Evolutionary conservation across 2,329 filamentous ascomycete species (phyloP), one percentile per base, ranked within the genome.

Genomic region (Drechslerella dactyloides): DNA sequence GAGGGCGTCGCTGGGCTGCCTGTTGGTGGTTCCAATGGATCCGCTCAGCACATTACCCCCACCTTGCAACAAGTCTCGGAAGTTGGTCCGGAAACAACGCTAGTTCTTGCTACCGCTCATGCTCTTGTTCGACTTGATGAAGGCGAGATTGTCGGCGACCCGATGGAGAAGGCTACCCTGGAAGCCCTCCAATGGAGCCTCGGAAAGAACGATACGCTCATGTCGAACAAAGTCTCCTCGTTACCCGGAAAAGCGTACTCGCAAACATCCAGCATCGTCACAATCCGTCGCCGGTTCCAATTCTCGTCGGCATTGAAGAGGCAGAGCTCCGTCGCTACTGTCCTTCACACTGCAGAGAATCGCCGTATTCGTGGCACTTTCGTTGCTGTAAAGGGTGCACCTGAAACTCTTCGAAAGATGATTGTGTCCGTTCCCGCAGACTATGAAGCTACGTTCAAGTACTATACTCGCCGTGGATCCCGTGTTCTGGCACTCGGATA

Each of bases 391-490:
- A 99, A 99, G 82, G 94, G 94, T 78, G 94, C 94, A 6, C 94
- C 94, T 0, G 94, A 99, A 82, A 99, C 94, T 0, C 97, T 99
- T 77, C 88, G 91, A 80, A 93, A 90, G 78, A 97, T 97, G 90
- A 84, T 99, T 73, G 85, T 91, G 37, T 85, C 89, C 35, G 86
- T 91, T 8, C 94, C 94, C 6, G 84, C 87, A 0, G 87, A 96
- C 78, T 99, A 99, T 78, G 94, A 99, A 79, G 94, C 97, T 81
- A 99, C 94, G 0, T 99, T 88, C 85, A 99, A 97, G 81, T 91
- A 96, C 82, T 99, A 97, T 78, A 97, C 93, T 61, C 87, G 94
- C 74, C 96, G 96, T 76, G 94, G 94, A 76, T 96, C 92, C 48
- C 90, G 94, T 82, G 94, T 99, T 13, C 85, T 99, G 40, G 91